Evolutionary conservation across 2,329 filamentous ascomycete genomes (phyloP).

Genomic region (Capronia americana): DNA sequence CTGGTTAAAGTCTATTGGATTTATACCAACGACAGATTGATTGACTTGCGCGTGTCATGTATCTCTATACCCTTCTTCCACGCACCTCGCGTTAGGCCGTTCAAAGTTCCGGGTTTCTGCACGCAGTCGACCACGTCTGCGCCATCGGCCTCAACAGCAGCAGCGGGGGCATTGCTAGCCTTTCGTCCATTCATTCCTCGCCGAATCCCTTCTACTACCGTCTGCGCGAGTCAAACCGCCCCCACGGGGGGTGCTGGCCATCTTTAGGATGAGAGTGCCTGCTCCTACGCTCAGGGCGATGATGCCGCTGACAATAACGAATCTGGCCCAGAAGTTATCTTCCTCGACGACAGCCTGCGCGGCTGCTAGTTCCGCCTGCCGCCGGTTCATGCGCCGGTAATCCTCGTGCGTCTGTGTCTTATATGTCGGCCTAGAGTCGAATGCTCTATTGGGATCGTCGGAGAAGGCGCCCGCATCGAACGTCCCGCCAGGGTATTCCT

Average conservation of each 20-base stretch:
- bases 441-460: conserved; percentile 58
- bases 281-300: conserved; percentile 44
- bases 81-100: not conserved
- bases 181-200: conserved; percentile 34
- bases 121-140: not conserved
- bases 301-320: conserved; percentile 50
- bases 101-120: not conserved
- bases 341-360: conserved; percentile 46
- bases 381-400: conserved; percentile 55
- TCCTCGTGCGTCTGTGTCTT: conserved; percentile 74
- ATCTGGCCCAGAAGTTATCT: conserved; percentile 46
- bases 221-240: conserved; percentile 38
- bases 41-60: not conserved
- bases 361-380: conserved; percentile 46
- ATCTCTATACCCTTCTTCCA: not conserved
- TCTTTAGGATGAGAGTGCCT: conserved; percentile 40
- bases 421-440: conserved; percentile 75
- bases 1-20: not conserved
- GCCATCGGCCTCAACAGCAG: no score
- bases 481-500: conserved; percentile 22
- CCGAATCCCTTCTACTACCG: conserved; percentile 33
- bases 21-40: not conserved
- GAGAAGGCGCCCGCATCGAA: conserved; percentile 36
- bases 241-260: conserved; percentile 26
- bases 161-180: conserved; percentile 8